A percentile compares a stretch with the other conserved stretches of the same genome.
Evolutionary conservation across 805 yeast genomes (phyloP).

Genomic region (Ogataea populi-albae): DNA sequence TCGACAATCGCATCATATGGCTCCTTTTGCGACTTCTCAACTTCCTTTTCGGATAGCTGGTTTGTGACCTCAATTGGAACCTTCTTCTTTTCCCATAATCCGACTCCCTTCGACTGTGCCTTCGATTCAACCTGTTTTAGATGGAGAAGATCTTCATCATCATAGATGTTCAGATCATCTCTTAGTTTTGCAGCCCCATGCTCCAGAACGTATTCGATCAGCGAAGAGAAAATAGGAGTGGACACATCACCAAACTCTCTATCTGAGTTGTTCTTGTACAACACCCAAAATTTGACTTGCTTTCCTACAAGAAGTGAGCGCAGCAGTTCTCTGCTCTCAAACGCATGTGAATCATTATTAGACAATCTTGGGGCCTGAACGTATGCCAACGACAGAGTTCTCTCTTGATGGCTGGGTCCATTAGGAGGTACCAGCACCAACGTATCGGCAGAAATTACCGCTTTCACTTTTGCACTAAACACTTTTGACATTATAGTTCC

Average conservation of each 20-base stretch:
- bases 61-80: constrained; percentile 25
- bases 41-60: constrained; percentile 33
- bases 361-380: constrained; percentile 55
- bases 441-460: constrained; percentile 70
- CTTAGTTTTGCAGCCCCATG: constrained; percentile 64
- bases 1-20: constrained; percentile 65
- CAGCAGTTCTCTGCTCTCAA: constrained; percentile 58
- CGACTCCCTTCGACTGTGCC: constrained; percentile 51
- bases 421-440: constrained; percentile 54
- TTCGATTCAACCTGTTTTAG: constrained; percentile 42
- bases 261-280: constrained; percentile 50
- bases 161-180: constrained; percentile 44
- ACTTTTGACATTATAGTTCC: constrained; percentile 28
- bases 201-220: constrained; percentile 52
- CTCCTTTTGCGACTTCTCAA: constrained; percentile 35
- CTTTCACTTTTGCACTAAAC: constrained; percentile 61
- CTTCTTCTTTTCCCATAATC: constrained; percentile 49
- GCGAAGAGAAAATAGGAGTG: constrained; percentile 59
- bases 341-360: constrained; percentile 46
- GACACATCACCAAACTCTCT: constrained; percentile 72
- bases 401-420: constrained; percentile 52
- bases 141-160: constrained; percentile 37
- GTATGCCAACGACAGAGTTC: constrained; percentile 61
- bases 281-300: constrained; percentile 54
- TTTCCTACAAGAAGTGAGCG: constrained; percentile 65